Evolutionary conservation across 2,329 filamentous ascomycete species (phyloP).

Genomic region (Colletotrichum gigasporum): DNA sequence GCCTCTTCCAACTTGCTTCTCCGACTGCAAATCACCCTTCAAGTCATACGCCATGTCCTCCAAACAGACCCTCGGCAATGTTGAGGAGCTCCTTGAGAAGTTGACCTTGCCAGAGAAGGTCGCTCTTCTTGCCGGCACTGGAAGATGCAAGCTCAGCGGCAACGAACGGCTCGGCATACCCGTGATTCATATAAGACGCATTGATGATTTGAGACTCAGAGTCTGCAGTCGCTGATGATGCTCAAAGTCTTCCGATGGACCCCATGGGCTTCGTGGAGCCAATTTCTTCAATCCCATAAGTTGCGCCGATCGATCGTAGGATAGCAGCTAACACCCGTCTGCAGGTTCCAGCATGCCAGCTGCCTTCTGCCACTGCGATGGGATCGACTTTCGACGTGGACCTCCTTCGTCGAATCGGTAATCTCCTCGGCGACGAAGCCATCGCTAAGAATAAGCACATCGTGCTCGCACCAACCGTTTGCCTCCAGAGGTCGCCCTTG

Average conservation of each 20-base stretch:
- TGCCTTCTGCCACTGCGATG: slow-evolving; percentile 9
- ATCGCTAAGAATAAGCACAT: neutral
- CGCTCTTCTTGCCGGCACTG: neutral
- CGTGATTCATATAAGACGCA: too few species aligned
- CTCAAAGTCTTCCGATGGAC: slow-evolving; percentile 12
- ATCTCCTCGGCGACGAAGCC: neutral
- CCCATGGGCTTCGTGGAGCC: neutral
- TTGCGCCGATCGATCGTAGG: neutral
- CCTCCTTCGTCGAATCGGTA: neutral
- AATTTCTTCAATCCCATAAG: neutral
- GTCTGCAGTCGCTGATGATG: too few species aligned
- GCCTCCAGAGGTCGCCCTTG: slow-evolving; percentile 17
- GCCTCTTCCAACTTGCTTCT: too few species aligned
- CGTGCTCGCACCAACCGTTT: slow-evolving; percentile 18
- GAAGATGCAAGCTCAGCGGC: neutral
- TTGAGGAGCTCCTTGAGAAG: too few species aligned
- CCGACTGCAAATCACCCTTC: too few species aligned
- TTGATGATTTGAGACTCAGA: too few species aligned
- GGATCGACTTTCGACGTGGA: slow-evolving; percentile 3
- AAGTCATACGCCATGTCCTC: too few species aligned
- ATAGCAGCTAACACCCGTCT: neutral
- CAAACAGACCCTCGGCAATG: too few species aligned
- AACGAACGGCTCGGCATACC: neutral
- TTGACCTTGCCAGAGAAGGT: neutral
- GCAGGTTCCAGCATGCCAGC: neutral